These are phyloP conservation scores for barley (Hordeum vulgare) DNA, from an alignment of 176 grass and related monocot species.

Conservation along the genomic window MorexV3_pseudomolecules_assembly NC_058522.1:89318705-89319204, in stretches of 20 bases:
- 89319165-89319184: constrained; percentile 34
- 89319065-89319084: constrained; percentile 52
- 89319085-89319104: constrained; percentile 36
- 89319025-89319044: constrained; percentile 52
- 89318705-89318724: constrained; percentile 15
- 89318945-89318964: constrained; percentile 71
- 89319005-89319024: constrained; percentile 35
- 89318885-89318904: constrained; percentile 28
- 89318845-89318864: constrained; percentile 58
- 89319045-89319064: constrained; percentile 73
- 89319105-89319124: constrained; percentile 60
- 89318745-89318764: constrained; percentile 73
- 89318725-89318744: constrained; percentile 66
- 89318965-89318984: constrained; percentile 36
- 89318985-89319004: constrained; percentile 40
- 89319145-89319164: constrained; percentile 75
- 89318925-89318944: constrained; percentile 90
- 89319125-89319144: constrained; percentile 56
- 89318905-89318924: constrained; percentile 54
- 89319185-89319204: constrained; percentile 68
- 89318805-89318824: constrained; percentile 49
- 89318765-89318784: constrained; percentile 75
- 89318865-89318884: constrained; percentile 27
- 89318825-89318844: constrained; percentile 56
- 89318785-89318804: constrained; percentile 56